phyloP scores from a whole-genome alignment of 2,329 filamentous ascomycete genomes.

The Sclerotinia glacialis region DNA sequence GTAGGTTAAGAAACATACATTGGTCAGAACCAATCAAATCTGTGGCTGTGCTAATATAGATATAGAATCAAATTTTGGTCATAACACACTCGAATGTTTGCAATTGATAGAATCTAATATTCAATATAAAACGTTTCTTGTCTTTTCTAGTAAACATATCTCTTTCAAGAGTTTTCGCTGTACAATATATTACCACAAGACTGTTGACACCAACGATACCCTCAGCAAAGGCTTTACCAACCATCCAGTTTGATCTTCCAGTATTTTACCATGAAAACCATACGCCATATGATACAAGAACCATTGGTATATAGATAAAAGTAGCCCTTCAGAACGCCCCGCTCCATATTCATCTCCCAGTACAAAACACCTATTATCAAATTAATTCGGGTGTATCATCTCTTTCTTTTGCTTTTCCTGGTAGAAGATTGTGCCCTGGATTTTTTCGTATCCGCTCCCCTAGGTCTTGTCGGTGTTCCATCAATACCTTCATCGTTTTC shows the following conservation, averaged over 20 bases:
- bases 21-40: not conserved
- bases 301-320: not conserved
- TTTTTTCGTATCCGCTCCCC: conserved; percentile 30
- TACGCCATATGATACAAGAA: conserved; percentile 10
- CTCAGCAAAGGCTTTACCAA: not conserved
- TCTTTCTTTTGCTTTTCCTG: conserved; percentile 37
- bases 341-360: not conserved
- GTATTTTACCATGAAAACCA: not conserved
- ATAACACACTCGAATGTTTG: not conserved
- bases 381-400: conserved; percentile 21
- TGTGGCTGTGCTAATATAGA: conserved; percentile 9
- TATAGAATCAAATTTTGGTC: not conserved
- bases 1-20: too few species aligned
- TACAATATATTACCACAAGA: not conserved
- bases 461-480: conserved; percentile 34
- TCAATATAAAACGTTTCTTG: not conserved
- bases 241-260: not conserved
- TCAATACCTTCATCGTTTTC: conserved; percentile 42
- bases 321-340: conserved; percentile 4
- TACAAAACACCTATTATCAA: not conserved
- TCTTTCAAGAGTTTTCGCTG: not conserved
- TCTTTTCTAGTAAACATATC: not conserved
- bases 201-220: not conserved
- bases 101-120: not conserved
- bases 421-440: conserved; percentile 26